Base-by-base conservation (phyloP, 176 grass and related monocot genomes). In the Otatea glauca region DNA sequence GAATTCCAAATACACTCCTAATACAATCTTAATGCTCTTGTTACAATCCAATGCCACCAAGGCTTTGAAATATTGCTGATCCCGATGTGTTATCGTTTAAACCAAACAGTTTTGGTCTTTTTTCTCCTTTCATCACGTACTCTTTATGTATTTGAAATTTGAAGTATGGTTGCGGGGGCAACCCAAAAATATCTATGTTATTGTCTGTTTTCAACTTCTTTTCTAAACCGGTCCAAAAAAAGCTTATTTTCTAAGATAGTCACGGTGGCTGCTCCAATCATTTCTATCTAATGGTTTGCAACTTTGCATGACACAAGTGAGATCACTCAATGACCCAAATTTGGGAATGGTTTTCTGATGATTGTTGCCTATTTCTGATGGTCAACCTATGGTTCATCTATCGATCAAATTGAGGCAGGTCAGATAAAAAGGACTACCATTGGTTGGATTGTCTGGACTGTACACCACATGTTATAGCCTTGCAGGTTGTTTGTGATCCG, bases 1-100 rank as follows among this genome's bases (percentile, higher is more conserved):
- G 58, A 78, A 90, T 72, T 83, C 66, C 79, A 78, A 86, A 65
- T 61, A 82, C 78, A 58, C 73, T 78, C 65, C 85, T 78, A 16
- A 55, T 65, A 41, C 55, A n/a, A 39, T 51, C 43, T 44, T 29
- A 74, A 5, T 65, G 29, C 48, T n/a, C 50, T 75, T 75, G 85
- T 53, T 78, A 41, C 63, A 77, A 27, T 84, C 38, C 49, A 79
- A 74, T 73, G 54, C 49, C 54, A 48, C 35, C 74, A 77, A 70
- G 74, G 83, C 63, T 59, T 35, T 44, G 7, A 37, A 44, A 18
- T 59, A 32, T 48, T 72, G 60, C 55, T 86, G 83, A 78, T 41
- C 77, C 65, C 38, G n/a, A 4, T 54, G 32, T 47, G 45, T 85
- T 70, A 14, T 70, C 17, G 32, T 38, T 63, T 72, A 17, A 83